Evolutionary conservation across 2,329 filamentous ascomycete genomes (phyloP).

Genomic region (Graphium sp.): DNA sequence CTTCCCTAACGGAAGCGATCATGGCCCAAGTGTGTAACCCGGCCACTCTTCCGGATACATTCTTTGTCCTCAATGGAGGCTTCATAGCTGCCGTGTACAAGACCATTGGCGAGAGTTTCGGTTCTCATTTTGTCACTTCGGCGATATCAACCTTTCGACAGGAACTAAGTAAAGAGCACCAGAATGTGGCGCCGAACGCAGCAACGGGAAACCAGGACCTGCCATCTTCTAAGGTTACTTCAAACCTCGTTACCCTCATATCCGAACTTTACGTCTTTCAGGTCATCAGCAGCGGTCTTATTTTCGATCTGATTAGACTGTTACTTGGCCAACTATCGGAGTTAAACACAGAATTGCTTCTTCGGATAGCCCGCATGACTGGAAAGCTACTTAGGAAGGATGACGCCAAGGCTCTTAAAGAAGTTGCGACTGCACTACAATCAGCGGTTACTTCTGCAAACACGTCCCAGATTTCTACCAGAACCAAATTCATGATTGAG

Average conservation of each 20-base stretch:
- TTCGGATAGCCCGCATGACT: slow-evolving; percentile 68
- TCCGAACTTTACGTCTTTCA: slow-evolving; percentile 88
- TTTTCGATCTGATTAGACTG: slow-evolving; percentile 81
- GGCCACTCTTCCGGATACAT: slow-evolving; percentile 67
- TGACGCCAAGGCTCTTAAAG: slow-evolving; percentile 74
- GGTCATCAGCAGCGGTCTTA: slow-evolving; percentile 61
- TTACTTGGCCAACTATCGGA: slow-evolving; percentile 65
- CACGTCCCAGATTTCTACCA: slow-evolving; percentile 57
- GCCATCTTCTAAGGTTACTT: slow-evolving; percentile 15
- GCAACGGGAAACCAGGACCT: slow-evolving; percentile 7
- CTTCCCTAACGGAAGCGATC: slow-evolving; percentile 60
- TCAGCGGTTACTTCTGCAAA: slow-evolving; percentile 51
- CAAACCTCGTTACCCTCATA: slow-evolving; percentile 69
- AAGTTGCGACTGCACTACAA: slow-evolving; percentile 69
- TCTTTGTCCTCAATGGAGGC: slow-evolving; percentile 77
- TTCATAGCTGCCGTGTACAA: slow-evolving; percentile 83
- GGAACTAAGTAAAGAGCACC: too few relatives aligned
- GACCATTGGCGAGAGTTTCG: slow-evolving; percentile 74
- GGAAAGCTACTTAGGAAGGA: slow-evolving; percentile 76
- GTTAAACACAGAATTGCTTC: slow-evolving; percentile 71
- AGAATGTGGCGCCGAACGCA: too few relatives aligned
- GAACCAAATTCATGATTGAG: slow-evolving; percentile 95
- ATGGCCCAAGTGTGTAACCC: slow-evolving; percentile 66
- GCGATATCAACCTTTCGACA: slow-evolving; percentile 60
- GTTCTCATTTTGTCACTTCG: slow-evolving; percentile 67